These are phyloP conservation scores for Pythium utonaiense DNA, from an alignment of 352 stramenopile genomes.

Conservation along the genomic window DNA sequence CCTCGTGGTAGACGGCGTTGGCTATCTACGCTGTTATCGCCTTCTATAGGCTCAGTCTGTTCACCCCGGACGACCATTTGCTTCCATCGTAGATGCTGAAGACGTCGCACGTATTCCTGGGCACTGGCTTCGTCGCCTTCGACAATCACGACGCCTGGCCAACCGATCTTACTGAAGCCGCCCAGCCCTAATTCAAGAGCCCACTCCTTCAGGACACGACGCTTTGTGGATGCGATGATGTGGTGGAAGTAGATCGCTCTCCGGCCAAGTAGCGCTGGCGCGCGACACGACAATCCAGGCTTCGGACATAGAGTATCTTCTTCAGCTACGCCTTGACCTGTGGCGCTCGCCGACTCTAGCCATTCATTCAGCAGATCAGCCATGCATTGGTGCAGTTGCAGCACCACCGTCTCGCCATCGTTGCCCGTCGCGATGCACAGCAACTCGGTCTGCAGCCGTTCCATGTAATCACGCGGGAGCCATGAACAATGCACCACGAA, in stretches of 20 bases:
- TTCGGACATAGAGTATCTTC: background rate
- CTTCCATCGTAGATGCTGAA: constrained; percentile 79
- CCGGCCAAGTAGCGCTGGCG: constrained; percentile 33
- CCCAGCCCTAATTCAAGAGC: constrained; percentile 59
- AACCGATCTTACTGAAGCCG: constrained; percentile 80
- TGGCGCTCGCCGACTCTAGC: background rate
- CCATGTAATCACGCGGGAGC: constrained; percentile 35
- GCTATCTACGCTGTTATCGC: constrained; percentile 20
- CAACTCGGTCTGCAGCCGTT: constrained; percentile 37
- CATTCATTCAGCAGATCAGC: constrained; percentile 32
- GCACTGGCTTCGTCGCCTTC: constrained; percentile 51
- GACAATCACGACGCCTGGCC: constrained; percentile 74
- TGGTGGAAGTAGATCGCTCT: constrained; percentile 85
- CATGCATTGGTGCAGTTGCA: constrained; percentile 70
- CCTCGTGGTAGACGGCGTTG: constrained; percentile 33
- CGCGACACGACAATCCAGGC: background rate
- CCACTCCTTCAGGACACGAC: constrained; percentile 68
- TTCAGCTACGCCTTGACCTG: background rate
- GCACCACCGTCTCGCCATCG: constrained; percentile 42
- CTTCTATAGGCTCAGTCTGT: constrained; percentile 36
- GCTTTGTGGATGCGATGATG: constrained; percentile 74
- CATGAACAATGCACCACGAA: constrained; percentile 55
- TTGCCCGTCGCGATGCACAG: constrained; percentile 24
- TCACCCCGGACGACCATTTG: constrained; percentile 79
- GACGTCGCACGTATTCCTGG: constrained; percentile 65